Conservation (phyloP, 225 moss, liverwort and hornwort species). For the Pseudoscleropodium purum region DNA sequence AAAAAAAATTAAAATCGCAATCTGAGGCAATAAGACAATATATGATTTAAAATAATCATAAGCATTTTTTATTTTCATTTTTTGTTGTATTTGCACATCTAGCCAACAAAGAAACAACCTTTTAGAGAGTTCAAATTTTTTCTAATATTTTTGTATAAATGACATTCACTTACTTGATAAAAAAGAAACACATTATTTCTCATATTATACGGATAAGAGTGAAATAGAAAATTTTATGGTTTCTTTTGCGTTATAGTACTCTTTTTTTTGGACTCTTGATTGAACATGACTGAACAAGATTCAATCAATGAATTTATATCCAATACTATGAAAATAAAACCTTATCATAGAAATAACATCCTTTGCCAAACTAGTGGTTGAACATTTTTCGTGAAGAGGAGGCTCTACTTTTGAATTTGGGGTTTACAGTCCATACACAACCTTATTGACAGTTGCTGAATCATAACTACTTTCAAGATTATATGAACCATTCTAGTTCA, state of each 20-base stretch:
- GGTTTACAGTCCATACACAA: rapidly evolving
- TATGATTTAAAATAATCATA: no score
- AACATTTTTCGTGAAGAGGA: not conserved
- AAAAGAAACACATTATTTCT: no score
- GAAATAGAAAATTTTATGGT: rapidly evolving
- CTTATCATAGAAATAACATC: not conserved
- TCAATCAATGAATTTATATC: not conserved
- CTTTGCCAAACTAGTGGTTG: not conserved
- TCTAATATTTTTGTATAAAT: not conserved
- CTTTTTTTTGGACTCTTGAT: not conserved
- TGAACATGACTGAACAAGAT: not conserved
- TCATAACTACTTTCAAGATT: not conserved
- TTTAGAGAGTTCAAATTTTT: no score
- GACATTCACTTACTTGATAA: not conserved
- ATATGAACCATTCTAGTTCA: no score
- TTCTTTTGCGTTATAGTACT: not conserved
- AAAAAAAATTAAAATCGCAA: no score
- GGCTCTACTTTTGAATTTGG: not conserved
- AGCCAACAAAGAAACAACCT: no score
- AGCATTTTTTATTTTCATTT: no score
- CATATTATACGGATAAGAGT: not conserved
- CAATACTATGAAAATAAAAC: not conserved
- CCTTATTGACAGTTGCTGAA: no score
- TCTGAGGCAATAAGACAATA: no score
- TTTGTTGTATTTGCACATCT: no score